Evolutionary conservation across 805 yeast genomes (phyloP).

Genomic region (Candida glaebosa): DNA sequence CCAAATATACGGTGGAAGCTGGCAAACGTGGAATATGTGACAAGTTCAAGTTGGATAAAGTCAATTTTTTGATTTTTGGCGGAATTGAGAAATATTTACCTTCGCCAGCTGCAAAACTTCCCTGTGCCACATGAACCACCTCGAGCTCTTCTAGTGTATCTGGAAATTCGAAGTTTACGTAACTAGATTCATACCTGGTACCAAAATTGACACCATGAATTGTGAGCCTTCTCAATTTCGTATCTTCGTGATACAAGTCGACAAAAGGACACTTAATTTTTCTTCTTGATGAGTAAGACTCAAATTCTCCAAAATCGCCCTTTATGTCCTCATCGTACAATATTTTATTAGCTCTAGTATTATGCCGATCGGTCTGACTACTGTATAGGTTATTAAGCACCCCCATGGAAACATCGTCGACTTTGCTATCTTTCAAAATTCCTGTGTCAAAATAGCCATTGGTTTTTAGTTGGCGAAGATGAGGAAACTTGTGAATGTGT

Average conservation of each 20-base stretch:
- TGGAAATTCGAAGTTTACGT: neutral
- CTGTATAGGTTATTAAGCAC: neutral
- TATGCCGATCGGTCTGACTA: neutral
- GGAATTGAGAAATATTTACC: neutral
- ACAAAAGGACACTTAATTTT: neutral
- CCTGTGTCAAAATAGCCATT: neutral
- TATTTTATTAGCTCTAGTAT: neutral
- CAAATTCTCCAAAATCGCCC: neutral
- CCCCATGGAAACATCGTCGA: constrained; percentile 1
- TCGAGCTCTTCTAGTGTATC: neutral
- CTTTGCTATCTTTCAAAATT: neutral
- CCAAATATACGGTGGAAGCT: neutral
- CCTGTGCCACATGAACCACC: neutral
- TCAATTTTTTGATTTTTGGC: neutral
- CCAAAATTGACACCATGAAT: neutral
- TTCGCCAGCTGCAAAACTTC: no score
- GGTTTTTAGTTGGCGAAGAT: neutral
- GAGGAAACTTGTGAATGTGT: neutral
- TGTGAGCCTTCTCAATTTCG: neutral
- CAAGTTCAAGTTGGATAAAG: neutral
- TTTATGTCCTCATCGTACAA: neutral
- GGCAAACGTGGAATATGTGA: neutral
- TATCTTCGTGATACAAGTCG: neutral
- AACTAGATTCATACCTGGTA: neutral
- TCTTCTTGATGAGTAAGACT: neutral